Evolutionary conservation across 2,329 filamentous ascomycete species (phyloP).

Genomic region (Pseudocercospora crystallina): DNA sequence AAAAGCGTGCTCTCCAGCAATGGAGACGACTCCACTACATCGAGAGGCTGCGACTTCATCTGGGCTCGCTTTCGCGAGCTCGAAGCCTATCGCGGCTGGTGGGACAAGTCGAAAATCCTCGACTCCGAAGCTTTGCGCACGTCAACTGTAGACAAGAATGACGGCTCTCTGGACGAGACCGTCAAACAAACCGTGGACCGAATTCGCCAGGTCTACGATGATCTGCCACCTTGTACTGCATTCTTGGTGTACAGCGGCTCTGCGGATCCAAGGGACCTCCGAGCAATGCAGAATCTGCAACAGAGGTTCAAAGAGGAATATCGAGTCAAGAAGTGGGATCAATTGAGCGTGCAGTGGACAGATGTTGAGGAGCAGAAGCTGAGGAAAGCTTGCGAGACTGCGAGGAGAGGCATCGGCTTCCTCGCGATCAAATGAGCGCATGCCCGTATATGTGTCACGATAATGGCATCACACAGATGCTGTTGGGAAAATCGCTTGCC

Average conservation of each 20-base stretch:
- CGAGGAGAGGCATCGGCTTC: constrained; percentile 60
- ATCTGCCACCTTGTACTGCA: constrained; percentile 59
- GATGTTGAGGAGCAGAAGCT: constrained; percentile 63
- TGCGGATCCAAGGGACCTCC: constrained; percentile 59
- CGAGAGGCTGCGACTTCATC: constrained; percentile 59
- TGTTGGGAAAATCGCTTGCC: too few relatives aligned
- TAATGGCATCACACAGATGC: too few relatives aligned
- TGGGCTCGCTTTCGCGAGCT: constrained; percentile 64
- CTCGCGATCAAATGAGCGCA: constrained; percentile 55
- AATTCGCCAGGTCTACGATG: constrained; percentile 55
- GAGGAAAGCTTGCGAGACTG: constrained; percentile 55
- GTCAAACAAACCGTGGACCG: constrained; percentile 52
- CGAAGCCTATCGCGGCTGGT: constrained; percentile 61
- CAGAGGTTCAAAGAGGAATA: constrained; percentile 58
- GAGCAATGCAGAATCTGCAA: constrained; percentile 57
- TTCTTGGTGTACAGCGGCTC: constrained; percentile 66
- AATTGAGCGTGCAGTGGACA: constrained; percentile 64
- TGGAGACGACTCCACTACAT: constrained; percentile 40
- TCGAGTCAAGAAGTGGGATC: constrained; percentile 61
- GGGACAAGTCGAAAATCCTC: constrained; percentile 50
- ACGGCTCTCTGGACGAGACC: constrained; percentile 42
- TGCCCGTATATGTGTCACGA: too few relatives aligned
- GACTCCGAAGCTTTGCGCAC: constrained; percentile 38
- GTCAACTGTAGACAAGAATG: constrained; percentile 17
- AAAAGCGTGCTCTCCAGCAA: constrained; percentile 52